phyloP scores from a whole-genome alignment of 768 basidiomycete genomes.

The Tylopilus cervinicoccineus region DNA sequence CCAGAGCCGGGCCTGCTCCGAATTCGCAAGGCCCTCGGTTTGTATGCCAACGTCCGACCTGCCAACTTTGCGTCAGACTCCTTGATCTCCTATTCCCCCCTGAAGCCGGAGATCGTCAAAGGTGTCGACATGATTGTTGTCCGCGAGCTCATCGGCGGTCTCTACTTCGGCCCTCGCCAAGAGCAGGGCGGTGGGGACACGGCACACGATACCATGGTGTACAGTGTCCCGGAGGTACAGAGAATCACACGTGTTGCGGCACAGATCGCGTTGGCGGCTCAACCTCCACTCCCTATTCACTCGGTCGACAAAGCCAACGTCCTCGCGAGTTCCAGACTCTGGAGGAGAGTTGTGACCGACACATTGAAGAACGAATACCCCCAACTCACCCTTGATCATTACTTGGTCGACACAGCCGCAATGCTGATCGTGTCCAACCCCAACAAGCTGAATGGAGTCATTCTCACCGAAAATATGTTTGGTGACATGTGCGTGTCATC shows the following conservation, averaged over 20 bases:
- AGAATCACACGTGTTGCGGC: slow-evolving; percentile 95
- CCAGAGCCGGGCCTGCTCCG: slow-evolving; percentile 89
- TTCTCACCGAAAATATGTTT: slow-evolving; percentile 94
- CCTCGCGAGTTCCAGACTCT: slow-evolving; percentile 88
- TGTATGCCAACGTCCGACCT: slow-evolving; percentile 98
- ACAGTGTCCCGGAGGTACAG: slow-evolving; percentile 87
- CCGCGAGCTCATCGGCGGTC: slow-evolving; percentile 93
- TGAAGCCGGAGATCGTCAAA: slow-evolving; percentile 76
- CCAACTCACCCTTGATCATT: slow-evolving; percentile 81
- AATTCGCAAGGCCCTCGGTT: slow-evolving; percentile 87
- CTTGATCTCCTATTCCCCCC: slow-evolving; percentile 81
- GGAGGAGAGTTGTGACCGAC: slow-evolving; percentile 91
- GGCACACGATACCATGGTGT: slow-evolving; percentile 92
- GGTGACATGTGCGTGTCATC: slow-evolving; percentile 82
- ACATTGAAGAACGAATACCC: slow-evolving; percentile 84
- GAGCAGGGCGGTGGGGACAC: slow-evolving; percentile 71
- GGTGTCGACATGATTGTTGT: slow-evolving; percentile 92
- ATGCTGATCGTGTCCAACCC: slow-evolving; percentile 94
- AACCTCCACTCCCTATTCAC: slow-evolving; percentile 86
- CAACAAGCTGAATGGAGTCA: slow-evolving; percentile 88
- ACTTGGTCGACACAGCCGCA: slow-evolving; percentile 91
- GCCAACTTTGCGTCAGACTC: slow-evolving; percentile 93
- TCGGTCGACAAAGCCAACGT: slow-evolving; percentile 99
- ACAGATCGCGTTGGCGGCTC: slow-evolving; percentile 76
- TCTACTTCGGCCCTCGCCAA: slow-evolving; percentile 92